A percentile compares a stretch with the other conserved stretches of the same genome.
phyloP scores from a whole-genome alignment of 2,329 filamentous ascomycete genomes.

The Scytalidium lignicola region DNA sequence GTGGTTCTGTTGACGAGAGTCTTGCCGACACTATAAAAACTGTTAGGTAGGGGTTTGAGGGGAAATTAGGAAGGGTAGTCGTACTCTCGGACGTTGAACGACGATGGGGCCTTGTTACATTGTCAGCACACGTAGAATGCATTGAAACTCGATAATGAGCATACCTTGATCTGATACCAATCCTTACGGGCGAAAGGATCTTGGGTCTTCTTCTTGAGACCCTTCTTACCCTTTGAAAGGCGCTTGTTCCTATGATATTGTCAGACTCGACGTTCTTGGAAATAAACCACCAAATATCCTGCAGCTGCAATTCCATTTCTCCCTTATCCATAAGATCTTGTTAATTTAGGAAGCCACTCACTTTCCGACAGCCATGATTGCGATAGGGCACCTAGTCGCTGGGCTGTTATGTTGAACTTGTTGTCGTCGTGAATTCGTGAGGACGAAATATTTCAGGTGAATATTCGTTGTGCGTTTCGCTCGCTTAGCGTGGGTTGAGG shows the following conservation, averaged over 20 bases:
- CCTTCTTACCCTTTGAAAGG: constrained; percentile 99
- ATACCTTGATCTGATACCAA: constrained; percentile 95
- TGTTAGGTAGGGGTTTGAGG: constrained; percentile 28
- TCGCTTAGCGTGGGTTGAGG: not conserved
- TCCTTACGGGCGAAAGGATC: constrained; percentile 99
- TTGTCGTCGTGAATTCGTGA: constrained; percentile 7
- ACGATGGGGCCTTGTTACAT: constrained; percentile 70
- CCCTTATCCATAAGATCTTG: constrained; percentile 1
- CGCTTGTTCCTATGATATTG: constrained; percentile 81
- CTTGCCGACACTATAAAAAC: constrained; percentile 81
- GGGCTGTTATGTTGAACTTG: constrained; percentile 14
- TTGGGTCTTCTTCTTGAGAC: constrained; percentile 98
- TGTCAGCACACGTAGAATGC: constrained; percentile 19
- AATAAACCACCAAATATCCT: not conserved
- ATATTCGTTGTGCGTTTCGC: not conserved
- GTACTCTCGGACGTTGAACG: constrained; percentile 95
- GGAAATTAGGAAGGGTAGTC: constrained; percentile 7
- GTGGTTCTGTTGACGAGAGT: constrained; percentile 99
- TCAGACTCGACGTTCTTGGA: constrained; percentile 17
- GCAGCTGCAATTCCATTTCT: not conserved
- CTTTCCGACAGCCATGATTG: constrained; percentile 82
- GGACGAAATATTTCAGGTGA: not conserved
- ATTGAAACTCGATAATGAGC: constrained; percentile 18
- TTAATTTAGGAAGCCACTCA: constrained; percentile 35
- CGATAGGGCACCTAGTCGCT: constrained; percentile 39